These are phyloP conservation scores for Solanum hybrid DNA, from an alignment of 305 asterid genomes.

Conservation along the genomic window DNA sequence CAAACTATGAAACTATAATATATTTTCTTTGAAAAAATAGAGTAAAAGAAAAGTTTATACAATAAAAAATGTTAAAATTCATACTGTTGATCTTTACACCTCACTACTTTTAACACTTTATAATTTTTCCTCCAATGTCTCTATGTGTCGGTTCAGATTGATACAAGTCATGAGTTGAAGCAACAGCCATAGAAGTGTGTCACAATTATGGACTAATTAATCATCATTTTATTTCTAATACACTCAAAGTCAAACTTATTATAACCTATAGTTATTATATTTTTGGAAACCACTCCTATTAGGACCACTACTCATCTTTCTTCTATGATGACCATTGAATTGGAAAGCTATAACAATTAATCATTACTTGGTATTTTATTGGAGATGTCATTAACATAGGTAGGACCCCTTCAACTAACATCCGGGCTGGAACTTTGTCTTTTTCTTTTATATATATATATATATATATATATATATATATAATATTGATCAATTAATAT, in stretches of 20 bases:
- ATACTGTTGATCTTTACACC: not conserved
- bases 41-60: not conserved
- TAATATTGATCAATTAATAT: not conserved
- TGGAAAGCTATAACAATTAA: not conserved
- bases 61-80: not conserved
- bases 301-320: not conserved
- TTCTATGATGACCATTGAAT: not conserved
- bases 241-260: not conserved
- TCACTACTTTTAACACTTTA: not conserved
- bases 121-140: not conserved
- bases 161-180: constrained; percentile 25
- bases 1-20: not conserved
- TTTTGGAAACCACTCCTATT: not conserved
- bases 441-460: not conserved
- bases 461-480: not conserved
- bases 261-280: not conserved
- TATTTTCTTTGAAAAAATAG: not conserved
- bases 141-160: constrained; percentile 14
- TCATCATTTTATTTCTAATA: not conserved
- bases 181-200: constrained; percentile 25
- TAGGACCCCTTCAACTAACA: not conserved
- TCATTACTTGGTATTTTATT: not conserved
- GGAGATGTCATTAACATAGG: not conserved
- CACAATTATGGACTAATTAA: constrained; percentile 1
- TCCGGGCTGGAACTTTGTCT: not conserved